Evolutionary conservation across 1,284 basidiomycete species (phyloP).

Genomic region (Sporisorium reilianum): DNA sequence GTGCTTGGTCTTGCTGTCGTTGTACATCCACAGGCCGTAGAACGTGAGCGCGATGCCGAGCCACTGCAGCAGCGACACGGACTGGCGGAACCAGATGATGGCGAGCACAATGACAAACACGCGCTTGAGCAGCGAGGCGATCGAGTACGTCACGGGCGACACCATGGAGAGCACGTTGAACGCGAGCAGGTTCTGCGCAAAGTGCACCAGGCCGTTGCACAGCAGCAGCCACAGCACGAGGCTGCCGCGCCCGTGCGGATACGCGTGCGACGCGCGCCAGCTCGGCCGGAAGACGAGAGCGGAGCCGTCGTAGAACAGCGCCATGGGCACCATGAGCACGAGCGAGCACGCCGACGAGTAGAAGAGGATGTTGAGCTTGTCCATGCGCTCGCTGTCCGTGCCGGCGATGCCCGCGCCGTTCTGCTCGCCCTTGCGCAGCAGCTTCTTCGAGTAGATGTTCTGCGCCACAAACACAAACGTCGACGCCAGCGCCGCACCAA

Average conservation of each 20-base stretch:
- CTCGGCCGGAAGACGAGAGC: constrained; percentile 23
- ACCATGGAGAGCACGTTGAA: constrained; percentile 95
- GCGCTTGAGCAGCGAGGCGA: constrained; percentile 96
- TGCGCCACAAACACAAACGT: constrained; percentile 88
- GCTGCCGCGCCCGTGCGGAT: constrained; percentile 69
- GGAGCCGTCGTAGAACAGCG: constrained; percentile 58
- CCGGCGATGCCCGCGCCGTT: constrained; percentile 9
- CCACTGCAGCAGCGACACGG: constrained; percentile 82
- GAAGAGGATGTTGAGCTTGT: constrained; percentile 95
- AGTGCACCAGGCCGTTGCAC: constrained; percentile 94
- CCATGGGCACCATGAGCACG: constrained; percentile 71
- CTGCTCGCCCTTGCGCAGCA: constrained; percentile 74
- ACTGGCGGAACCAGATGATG: constrained; percentile 94
- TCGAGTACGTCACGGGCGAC: constrained; percentile 98
- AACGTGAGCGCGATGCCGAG: constrained; percentile 91
- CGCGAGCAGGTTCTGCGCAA: constrained; percentile 95
- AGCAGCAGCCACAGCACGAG: constrained; percentile 75
- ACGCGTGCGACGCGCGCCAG: constrained; percentile 7
- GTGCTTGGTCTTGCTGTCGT: constrained; percentile 79
- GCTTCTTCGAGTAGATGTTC: constrained; percentile 99
- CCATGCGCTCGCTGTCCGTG: constrained; percentile 75
- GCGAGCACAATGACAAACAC: constrained; percentile 98
- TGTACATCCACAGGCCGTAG: constrained; percentile 91
- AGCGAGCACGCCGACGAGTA: constrained; percentile 96
- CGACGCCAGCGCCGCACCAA: constrained; percentile 45